Percentiles rank a stretch among this genome's conserved stretches.
Evolutionary conservation across 495 filamentous ascomycete genomes (phyloP).

Genomic region (Rhypophila decipiens): DNA sequence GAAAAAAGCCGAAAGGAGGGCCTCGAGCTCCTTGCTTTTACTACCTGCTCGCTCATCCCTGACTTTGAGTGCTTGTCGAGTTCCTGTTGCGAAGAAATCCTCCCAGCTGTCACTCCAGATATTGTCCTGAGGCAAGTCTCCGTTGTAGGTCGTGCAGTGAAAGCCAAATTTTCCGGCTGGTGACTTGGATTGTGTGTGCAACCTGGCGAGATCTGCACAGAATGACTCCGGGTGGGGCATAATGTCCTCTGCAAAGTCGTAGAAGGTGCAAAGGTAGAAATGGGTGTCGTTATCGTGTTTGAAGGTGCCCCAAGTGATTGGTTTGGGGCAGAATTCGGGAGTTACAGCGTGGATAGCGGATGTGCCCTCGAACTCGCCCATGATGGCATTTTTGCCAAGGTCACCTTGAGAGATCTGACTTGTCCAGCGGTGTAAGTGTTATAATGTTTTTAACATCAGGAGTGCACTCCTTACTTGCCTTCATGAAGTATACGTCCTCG

Average conservation of each 20-base stretch:
- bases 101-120: conserved; percentile 45
- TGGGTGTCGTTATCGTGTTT: conserved; percentile 10
- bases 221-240: conserved; percentile 42
- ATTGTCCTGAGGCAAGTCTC: conserved; percentile 39
- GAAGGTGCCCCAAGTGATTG: conserved; percentile 23
- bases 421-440: neutral
- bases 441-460: neutral
- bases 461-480: conserved; percentile 6
- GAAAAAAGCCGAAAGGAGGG: conserved; percentile 28
- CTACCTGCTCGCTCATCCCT: conserved; percentile 15
- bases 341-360: conserved; percentile 20
- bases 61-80: conserved; percentile 15
- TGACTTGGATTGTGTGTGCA: conserved; percentile 38
- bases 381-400: conserved; percentile 18
- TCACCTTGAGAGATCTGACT: conserved; percentile 13
- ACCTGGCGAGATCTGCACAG: conserved; percentile 29
- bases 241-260: conserved; percentile 19
- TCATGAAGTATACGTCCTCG: conserved; percentile 26
- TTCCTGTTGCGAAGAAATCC: conserved; percentile 30
- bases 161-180: conserved; percentile 51
- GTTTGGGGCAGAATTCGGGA: conserved; percentile 23
- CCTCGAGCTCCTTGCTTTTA: conserved; percentile 13
- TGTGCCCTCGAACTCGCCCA: conserved; percentile 24
- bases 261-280: conserved; percentile 27
- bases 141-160: conserved; percentile 42